Evolutionary conservation across 495 filamentous ascomycete genomes (phyloP).

Genomic region (Penicillium simplicissimum): DNA sequence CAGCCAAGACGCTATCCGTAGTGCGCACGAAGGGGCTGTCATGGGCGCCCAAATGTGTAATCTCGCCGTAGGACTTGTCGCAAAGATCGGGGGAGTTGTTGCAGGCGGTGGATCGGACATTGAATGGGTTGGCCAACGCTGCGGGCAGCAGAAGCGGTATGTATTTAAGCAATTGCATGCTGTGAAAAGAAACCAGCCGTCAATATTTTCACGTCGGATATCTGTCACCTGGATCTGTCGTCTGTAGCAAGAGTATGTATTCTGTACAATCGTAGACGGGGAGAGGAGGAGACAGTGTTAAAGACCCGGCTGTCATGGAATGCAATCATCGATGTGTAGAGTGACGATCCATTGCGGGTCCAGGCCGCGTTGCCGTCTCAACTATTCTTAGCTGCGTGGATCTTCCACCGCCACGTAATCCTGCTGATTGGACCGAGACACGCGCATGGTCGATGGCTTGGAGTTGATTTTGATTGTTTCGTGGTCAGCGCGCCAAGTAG

Average conservation of each 20-base stretch:
- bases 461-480: constrained; percentile 1
- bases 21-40: constrained; percentile 61
- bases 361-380: constrained; percentile 40
- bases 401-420: constrained; percentile 16
- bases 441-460: not conserved
- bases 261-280: not conserved
- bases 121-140: constrained; percentile 32
- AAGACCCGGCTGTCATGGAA: constrained; percentile 2
- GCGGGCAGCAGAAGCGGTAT: constrained; percentile 36
- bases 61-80: constrained; percentile 58
- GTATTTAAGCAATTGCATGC: constrained; percentile 33
- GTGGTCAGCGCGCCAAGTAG: constrained; percentile 1
- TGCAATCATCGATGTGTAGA: constrained; percentile 20
- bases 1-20: constrained; percentile 53
- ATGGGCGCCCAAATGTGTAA: constrained; percentile 66
- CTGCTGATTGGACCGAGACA: not conserved
- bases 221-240: not conserved
- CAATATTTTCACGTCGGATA: not conserved
- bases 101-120: constrained; percentile 48
- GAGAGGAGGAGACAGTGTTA: constrained; percentile 10
- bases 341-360: constrained; percentile 24
- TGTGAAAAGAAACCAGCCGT: not conserved
- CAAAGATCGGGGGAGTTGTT: constrained; percentile 65
- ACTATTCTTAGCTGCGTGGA: constrained; percentile 38
- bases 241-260: not conserved